phyloP scores from a whole-genome alignment of 1,284 basidiomycete genomes.

The Rhodotorula sp. region DNA sequence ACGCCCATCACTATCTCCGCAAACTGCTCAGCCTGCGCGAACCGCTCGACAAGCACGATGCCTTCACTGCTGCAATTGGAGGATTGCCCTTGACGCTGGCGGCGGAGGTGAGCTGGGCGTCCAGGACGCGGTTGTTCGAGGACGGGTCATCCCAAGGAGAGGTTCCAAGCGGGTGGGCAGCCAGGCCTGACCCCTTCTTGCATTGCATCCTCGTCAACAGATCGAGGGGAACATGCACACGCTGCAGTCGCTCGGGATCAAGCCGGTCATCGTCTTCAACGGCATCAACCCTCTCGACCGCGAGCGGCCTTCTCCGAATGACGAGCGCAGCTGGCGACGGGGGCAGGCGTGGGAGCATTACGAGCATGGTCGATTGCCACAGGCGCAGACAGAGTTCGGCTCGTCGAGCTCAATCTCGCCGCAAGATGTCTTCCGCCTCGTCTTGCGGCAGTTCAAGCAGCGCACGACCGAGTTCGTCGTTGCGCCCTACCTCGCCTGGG shows the following conservation, averaged over 20 bases:
- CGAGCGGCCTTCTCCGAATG: conserved; percentile 27
- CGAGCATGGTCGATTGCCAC: conserved; percentile 81
- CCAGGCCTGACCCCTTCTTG: not conserved
- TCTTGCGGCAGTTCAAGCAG: conserved; percentile 89
- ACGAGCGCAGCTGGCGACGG: conserved; percentile 44
- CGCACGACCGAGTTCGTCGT: conserved; percentile 94
- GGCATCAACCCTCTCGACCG: conserved; percentile 67
- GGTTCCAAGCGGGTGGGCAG: too few species aligned
- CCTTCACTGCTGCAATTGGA: conserved; percentile 80
- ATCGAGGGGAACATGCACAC: conserved; percentile 88
- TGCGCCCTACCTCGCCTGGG: conserved; percentile 90
- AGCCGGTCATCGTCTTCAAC: conserved; percentile 95
- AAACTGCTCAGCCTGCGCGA: conserved; percentile 72
- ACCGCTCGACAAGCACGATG: conserved; percentile 42
- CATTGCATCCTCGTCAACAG: conserved; percentile 49
- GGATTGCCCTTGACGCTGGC: conserved; percentile 84
- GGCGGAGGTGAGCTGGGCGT: conserved; percentile 46
- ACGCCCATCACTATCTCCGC: conserved; percentile 87
- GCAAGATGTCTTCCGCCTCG: conserved; percentile 88
- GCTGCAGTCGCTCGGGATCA: conserved; percentile 83
- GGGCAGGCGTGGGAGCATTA: conserved; percentile 84
- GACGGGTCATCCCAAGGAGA: too few species aligned
- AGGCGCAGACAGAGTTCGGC: conserved; percentile 76
- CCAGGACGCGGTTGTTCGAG: too few species aligned
- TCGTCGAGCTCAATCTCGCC: conserved; percentile 63